Percentiles rank a stretch among this genome's conserved stretches.
These are phyloP conservation scores for Cladosporium sp. DNA, from an alignment of 2,329 filamentous ascomycete species.

Conservation along the genomic window DNA sequence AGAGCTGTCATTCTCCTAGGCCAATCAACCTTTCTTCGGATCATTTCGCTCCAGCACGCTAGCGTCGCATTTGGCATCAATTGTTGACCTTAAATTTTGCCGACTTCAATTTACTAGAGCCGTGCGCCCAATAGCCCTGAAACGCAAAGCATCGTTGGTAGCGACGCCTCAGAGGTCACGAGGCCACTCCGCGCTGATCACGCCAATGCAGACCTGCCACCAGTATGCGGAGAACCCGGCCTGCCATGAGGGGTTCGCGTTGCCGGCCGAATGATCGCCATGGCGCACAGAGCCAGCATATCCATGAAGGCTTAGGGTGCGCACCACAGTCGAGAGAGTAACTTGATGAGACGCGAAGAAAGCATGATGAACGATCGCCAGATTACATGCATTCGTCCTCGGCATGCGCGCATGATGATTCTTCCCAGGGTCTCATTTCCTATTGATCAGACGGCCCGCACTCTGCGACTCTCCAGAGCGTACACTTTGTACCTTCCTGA, in stretches of 20 bases:
- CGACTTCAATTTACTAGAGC: too few relatives aligned
- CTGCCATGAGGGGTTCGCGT: constrained; percentile 10
- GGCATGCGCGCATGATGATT: neutral
- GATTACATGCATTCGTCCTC: constrained; percentile 2
- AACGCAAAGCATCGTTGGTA: too few relatives aligned
- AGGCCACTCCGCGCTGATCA: constrained; percentile 2
- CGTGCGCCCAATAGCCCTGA: too few relatives aligned
- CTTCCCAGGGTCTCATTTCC: neutral
- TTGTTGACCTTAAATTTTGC: neutral
- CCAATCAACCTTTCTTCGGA: too few relatives aligned
- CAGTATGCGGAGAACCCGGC: constrained; percentile 9
- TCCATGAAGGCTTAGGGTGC: neutral
- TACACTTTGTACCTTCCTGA: neutral
- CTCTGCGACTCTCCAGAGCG: too few relatives aligned
- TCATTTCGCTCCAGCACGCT: too few relatives aligned
- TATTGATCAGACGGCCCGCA: too few relatives aligned
- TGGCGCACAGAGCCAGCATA: neutral
- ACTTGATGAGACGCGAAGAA: neutral
- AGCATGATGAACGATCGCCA: constrained; percentile 7
- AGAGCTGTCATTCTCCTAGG: too few relatives aligned
- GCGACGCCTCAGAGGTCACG: neutral
- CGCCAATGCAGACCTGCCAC: neutral
- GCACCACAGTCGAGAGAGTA: neutral
- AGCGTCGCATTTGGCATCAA: neutral
- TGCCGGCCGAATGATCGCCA: constrained; percentile 3